These are phyloP conservation scores for Cynara cardunculus DNA, from an alignment of 129 eudicot species.

Conservation along the genomic window DNA sequence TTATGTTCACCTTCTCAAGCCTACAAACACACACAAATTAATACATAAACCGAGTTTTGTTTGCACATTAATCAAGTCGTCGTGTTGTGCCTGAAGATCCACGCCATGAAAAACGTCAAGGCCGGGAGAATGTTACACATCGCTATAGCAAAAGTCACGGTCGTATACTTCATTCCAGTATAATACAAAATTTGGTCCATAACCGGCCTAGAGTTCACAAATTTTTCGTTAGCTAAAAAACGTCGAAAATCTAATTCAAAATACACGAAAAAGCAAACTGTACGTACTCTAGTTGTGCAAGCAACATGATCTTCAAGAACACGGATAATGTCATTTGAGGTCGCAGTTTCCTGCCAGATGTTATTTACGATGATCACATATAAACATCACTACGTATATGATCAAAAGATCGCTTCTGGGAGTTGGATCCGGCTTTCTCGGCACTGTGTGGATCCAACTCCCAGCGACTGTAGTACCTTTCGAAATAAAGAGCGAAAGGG, in stretches of 20 bases:
- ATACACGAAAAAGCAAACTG: background rate
- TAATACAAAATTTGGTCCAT: conserved; percentile 64
- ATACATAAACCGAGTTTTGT: background rate
- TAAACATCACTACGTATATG: background rate
- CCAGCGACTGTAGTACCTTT: conserved; percentile 37
- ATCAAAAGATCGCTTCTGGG: background rate
- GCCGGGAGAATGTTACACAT: conserved; percentile 71
- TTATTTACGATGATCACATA: background rate
- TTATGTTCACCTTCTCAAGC: conserved; percentile 62
- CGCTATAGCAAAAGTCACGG: conserved; percentile 56
- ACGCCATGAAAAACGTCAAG: conserved; percentile 61
- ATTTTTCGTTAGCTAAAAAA: background rate
- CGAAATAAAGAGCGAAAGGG: conserved; percentile 65
- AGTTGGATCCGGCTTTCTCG: background rate
- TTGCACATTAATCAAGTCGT: background rate
- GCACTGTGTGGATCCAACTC: background rate
- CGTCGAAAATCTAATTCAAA: background rate
- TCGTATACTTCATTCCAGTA: conserved; percentile 56
- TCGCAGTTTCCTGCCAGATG: conserved; percentile 46
- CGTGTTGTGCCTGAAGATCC: conserved; percentile 44
- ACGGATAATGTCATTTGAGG: conserved; percentile 56
- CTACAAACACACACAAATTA: conserved; percentile 21
- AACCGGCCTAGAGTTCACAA: conserved; percentile 49
- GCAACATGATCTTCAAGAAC: conserved; percentile 52
- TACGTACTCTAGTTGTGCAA: conserved; percentile 57